A percentile compares a stretch with the other conserved stretches of the same genome.
Conservation (phyloP, 495 filamentous ascomycete species). For the Daldinia caldariorum region DNA sequence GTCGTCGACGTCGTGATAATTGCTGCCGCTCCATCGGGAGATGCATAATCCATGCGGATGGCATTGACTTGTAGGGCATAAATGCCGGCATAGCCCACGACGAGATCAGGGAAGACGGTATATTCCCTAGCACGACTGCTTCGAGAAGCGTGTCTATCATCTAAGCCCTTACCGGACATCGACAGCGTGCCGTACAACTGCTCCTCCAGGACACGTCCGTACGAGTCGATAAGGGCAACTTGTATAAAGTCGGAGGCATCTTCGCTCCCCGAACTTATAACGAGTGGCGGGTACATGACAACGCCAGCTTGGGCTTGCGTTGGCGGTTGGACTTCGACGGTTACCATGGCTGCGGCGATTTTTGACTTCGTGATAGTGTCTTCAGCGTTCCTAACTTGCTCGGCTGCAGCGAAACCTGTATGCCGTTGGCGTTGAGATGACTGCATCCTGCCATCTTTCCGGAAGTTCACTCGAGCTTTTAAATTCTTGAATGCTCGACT, state of each 20-base stretch:
- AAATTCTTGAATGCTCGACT: slow-evolving; percentile 28
- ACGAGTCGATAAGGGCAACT: slow-evolving; percentile 33
- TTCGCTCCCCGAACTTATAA: slow-evolving; percentile 30
- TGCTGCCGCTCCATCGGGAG: slow-evolving; percentile 29
- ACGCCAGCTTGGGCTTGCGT: slow-evolving; percentile 34
- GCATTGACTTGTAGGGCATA: slow-evolving; percentile 33
- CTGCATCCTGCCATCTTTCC: background rate
- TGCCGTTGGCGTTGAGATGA: slow-evolving; percentile 4
- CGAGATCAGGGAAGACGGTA: slow-evolving; percentile 35
- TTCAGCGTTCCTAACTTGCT: slow-evolving; percentile 7
- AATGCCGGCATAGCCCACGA: slow-evolving; percentile 26
- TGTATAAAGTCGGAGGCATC: slow-evolving; percentile 39
- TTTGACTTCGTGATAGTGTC: slow-evolving; percentile 12
- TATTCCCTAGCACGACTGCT: slow-evolving; percentile 27
- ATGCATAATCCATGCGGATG: slow-evolving; percentile 36
- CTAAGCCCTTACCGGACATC: slow-evolving; percentile 20
- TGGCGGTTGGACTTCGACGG: slow-evolving; percentile 39
- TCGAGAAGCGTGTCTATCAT: slow-evolving; percentile 31
- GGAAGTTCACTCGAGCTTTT: slow-evolving; percentile 23
- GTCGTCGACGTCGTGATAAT: slow-evolving; percentile 29
- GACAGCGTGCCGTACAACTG: slow-evolving; percentile 33
- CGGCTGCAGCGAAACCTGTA: slow-evolving; percentile 22
- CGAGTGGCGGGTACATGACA: slow-evolving; percentile 39
- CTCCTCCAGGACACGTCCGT: slow-evolving; percentile 38
- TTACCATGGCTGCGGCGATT: slow-evolving; percentile 28